phyloP scores from a whole-genome alignment of 345 rosid species.

The Schrenkiella parvula region DNA sequence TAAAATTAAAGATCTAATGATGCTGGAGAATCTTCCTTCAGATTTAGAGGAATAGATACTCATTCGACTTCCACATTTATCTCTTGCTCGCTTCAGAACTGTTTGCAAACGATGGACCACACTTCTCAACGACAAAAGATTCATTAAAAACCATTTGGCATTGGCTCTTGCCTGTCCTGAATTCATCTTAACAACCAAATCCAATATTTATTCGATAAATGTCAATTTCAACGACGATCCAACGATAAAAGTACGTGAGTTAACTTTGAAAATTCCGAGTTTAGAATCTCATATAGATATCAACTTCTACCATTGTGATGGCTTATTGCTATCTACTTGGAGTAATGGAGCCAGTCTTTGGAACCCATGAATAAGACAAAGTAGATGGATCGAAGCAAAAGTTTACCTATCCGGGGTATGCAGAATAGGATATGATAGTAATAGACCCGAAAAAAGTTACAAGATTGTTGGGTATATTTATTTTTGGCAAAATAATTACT shows the following conservation, averaged over 20 bases:
- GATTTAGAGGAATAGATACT: neutral
- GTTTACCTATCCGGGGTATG: neutral
- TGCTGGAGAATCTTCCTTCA: neutral
- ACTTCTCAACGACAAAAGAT: neutral
- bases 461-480: neutral
- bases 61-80: neutral
- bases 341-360: neutral
- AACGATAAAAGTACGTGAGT: neutral
- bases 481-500: neutral
- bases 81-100: neutral
- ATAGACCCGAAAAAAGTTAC: neutral
- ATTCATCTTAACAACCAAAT: neutral
- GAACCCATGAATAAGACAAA: neutral
- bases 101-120: neutral
- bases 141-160: neutral
- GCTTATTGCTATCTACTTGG: neutral
- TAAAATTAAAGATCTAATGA: neutral
- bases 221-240: neutral
- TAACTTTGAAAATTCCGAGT: neutral
- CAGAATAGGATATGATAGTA: neutral
- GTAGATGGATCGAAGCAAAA: neutral
- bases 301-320: neutral
- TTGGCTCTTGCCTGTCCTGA: neutral
- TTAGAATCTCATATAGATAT: neutral
- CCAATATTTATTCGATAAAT: neutral